Conservation (phyloP, 148 eudicot species). For the Agrostemma githago region DNA sequence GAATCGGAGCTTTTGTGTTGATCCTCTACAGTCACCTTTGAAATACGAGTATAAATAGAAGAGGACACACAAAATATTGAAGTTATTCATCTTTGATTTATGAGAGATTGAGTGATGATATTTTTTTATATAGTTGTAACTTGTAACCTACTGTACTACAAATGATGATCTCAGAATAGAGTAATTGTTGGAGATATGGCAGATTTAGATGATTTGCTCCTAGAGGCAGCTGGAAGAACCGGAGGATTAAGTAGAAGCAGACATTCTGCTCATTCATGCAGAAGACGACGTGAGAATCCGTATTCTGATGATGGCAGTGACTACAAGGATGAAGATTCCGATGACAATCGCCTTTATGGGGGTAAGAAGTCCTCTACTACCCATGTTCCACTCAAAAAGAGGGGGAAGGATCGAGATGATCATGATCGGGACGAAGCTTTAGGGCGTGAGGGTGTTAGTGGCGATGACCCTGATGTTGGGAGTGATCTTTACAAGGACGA, state of each 20-base stretch:
- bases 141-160: neutral
- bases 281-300: constrained; percentile 57
- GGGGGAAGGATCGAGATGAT: constrained; percentile 72
- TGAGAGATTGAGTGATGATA: no score
- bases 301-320: constrained; percentile 92
- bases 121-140: neutral
- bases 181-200: constrained; percentile 39
- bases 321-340: constrained; percentile 82
- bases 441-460: constrained; percentile 59
- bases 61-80: neutral
- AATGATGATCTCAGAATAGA: neutral
- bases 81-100: constrained; percentile 1
- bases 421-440: constrained; percentile 37
- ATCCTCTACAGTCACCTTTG: neutral
- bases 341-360: constrained; percentile 64
- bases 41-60: neutral
- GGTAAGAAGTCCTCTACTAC: constrained; percentile 68
- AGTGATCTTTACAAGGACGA: constrained; percentile 89
- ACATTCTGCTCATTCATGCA: constrained; percentile 60
- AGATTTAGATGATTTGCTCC: constrained; percentile 81
- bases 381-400: constrained; percentile 83
- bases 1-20: neutral
- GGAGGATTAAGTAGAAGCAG: constrained; percentile 63
- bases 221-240: constrained; percentile 97
- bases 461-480: constrained; percentile 66